Percentiles rank a stretch among this genome's conserved stretches.
These are phyloP conservation scores for Plasmopara halstedii DNA, from an alignment of 352 stramenopile species.

Conservation along the genomic window DNA sequence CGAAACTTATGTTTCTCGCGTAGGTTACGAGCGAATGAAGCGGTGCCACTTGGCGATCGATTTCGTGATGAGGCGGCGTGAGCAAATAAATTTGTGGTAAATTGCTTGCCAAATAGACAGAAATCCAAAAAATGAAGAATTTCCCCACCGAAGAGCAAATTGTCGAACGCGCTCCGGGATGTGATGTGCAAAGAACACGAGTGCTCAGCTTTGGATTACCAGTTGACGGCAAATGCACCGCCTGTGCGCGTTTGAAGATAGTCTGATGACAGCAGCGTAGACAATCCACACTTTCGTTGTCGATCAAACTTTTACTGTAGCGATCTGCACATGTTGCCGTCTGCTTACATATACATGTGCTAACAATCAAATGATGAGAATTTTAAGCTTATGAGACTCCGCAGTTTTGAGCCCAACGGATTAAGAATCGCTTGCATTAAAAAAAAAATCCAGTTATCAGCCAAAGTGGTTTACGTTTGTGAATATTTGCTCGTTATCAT, in stretches of 20 bases:
- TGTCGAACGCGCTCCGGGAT: constrained; percentile 2
- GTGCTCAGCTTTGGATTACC: constrained; percentile 15
- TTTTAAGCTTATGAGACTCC: too few species aligned
- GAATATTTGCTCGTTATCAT: too few species aligned
- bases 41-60: constrained; percentile 5
- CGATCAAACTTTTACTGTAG: constrained; percentile 8
- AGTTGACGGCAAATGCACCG: constrained; percentile 16
- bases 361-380: background rate
- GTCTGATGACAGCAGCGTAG: constrained; percentile 14
- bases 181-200: constrained; percentile 17
- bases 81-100: constrained; percentile 1
- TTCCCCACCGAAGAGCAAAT: constrained; percentile 14
- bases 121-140: constrained; percentile 14
- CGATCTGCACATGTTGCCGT: constrained; percentile 3
- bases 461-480: too few species aligned
- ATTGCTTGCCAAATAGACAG: constrained; percentile 1
- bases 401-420: too few species aligned
- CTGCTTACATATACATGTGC: background rate
- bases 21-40: constrained; percentile 13
- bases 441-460: too few species aligned
- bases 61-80: constrained; percentile 14
- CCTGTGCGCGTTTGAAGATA: constrained; percentile 6
- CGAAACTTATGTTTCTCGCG: constrained; percentile 16
- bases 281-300: constrained; percentile 14
- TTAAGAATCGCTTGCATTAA: too few species aligned